Percentiles rank a stretch among this genome's conserved stretches.
phyloP scores from a whole-genome alignment of 805 yeast genomes.

The Lipomyces starkeyi region DNA sequence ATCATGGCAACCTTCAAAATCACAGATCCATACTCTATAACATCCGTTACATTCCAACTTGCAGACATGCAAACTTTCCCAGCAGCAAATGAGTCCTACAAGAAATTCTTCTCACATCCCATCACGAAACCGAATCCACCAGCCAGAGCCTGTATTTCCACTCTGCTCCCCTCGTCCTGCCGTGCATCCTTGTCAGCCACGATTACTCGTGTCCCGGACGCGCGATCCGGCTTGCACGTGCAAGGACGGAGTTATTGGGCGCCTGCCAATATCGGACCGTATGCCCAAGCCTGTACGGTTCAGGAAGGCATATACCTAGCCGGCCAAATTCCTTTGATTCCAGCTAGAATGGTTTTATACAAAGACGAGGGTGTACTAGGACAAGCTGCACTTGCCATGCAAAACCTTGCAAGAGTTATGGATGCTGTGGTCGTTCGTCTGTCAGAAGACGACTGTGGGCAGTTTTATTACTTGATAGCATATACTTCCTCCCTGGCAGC shows the following conservation, averaged over 20 bases:
- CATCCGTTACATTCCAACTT: conserved; percentile 66
- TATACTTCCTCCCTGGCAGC: conserved; percentile 18
- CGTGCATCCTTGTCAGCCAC: conserved; percentile 67
- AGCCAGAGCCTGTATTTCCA: conserved; percentile 81
- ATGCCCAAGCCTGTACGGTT: conserved; percentile 78
- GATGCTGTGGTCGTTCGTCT: conserved; percentile 52
- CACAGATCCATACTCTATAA: conserved; percentile 51
- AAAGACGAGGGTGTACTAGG: conserved; percentile 40
- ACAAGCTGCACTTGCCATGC: conserved; percentile 66
- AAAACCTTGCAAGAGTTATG: conserved; percentile 72
- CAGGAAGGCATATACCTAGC: conserved; percentile 66
- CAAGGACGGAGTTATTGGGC: conserved; percentile 98
- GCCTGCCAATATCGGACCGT: conserved; percentile 97
- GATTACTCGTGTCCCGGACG: conserved; percentile 42
- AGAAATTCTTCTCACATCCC: conserved; percentile 53
- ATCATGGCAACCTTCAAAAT: conserved; percentile 13
- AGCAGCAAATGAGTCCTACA: conserved; percentile 66
- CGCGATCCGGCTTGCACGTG: conserved; percentile 79
- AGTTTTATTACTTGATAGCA: conserved; percentile 61
- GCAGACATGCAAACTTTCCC: conserved; percentile 69
- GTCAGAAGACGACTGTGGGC: conserved; percentile 48
- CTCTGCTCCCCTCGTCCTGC: conserved; percentile 52
- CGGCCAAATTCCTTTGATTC: conserved; percentile 90
- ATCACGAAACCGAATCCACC: conserved; percentile 70
- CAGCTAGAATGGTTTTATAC: conserved; percentile 65